These are phyloP conservation scores for Pseudohalonectria lignicola DNA, from an alignment of 2,329 filamentous ascomycete genomes.

Conservation along the genomic window DNA sequence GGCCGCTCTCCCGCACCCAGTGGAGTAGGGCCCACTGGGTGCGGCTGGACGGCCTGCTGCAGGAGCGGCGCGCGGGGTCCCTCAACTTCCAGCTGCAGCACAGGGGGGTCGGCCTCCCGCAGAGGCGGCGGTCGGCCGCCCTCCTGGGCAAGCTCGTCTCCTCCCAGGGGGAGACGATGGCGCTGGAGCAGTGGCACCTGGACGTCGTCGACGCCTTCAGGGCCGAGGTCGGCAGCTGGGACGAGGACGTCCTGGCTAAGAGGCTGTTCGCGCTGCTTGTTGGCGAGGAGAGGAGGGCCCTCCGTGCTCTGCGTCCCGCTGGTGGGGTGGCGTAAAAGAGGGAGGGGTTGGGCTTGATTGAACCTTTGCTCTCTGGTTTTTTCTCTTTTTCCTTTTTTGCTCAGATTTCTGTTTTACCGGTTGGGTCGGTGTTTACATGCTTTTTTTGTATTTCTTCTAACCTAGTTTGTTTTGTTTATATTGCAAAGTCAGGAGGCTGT, in stretches of 20 bases:
- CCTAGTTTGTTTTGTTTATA: not conserved
- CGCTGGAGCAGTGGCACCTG: slow-evolving; percentile 44
- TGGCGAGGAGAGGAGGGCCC: slow-evolving; percentile 29
- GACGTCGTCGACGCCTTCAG: slow-evolving; percentile 46
- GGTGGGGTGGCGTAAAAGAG: no score
- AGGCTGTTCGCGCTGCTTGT: slow-evolving; percentile 42
- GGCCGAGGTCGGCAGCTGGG: slow-evolving; percentile 29
- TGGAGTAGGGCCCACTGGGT: slow-evolving; percentile 35
- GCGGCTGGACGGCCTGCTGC: slow-evolving; percentile 38
- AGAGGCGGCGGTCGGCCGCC: slow-evolving; percentile 6
- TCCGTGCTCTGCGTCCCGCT: no score
- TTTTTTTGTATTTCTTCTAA: not conserved
- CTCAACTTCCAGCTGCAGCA: slow-evolving; percentile 23
- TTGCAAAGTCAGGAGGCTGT: no score
- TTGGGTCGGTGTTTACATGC: no score
- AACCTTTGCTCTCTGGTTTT: not conserved
- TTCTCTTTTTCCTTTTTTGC: not conserved
- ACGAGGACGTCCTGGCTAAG: slow-evolving; percentile 35
- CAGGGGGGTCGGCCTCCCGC: slow-evolving; percentile 15
- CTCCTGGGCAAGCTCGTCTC: slow-evolving; percentile 37
- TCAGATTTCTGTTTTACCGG: not conserved
- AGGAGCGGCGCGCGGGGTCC: slow-evolving; percentile 35
- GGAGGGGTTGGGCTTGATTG: no score
- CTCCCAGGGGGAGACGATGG: slow-evolving; percentile 32
- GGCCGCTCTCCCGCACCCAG: slow-evolving; percentile 5